Conservation (phyloP, 352 stramenopile species). For the Pythium aristosporum region DNA sequence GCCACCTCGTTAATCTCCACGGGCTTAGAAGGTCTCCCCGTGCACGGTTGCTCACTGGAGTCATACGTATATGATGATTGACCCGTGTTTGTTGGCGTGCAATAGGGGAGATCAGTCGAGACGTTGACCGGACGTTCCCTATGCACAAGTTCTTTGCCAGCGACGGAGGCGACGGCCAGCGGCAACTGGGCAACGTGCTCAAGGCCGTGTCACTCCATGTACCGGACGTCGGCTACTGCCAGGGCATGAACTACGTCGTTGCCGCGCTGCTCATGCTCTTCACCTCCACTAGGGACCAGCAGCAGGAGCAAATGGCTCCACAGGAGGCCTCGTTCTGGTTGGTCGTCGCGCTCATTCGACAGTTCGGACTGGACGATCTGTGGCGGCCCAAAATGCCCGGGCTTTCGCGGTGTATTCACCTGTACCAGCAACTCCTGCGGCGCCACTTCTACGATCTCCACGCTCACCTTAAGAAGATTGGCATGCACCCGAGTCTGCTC, state of each 20-base stretch:
- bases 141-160: constrained; percentile 48
- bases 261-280: constrained; percentile 55
- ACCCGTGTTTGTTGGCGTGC: background rate
- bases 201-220: constrained; percentile 57
- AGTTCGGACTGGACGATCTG: constrained; percentile 57
- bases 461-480: constrained; percentile 66
- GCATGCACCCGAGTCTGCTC: constrained; percentile 79
- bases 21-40: constrained; percentile 51
- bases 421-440: constrained; percentile 73
- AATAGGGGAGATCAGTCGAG: constrained; percentile 67
- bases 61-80: background rate
- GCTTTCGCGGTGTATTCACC: constrained; percentile 68
- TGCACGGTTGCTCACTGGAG: background rate
- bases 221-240: constrained; percentile 72
- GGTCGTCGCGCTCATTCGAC: constrained; percentile 50
- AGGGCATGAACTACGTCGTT: constrained; percentile 88
- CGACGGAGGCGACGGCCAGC: constrained; percentile 46
- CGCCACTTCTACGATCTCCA: constrained; percentile 67
- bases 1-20: constrained; percentile 40
- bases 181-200: constrained; percentile 68
- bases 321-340: constrained; percentile 72
- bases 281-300: constrained; percentile 23
- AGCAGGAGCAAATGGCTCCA: background rate
- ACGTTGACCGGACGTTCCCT: constrained; percentile 77
- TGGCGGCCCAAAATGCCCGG: constrained; percentile 82